Percentiles rank a stretch among this genome's conserved stretches.
Evolutionary conservation across 2,329 filamentous ascomycete species (phyloP).

Genomic region (Ophiocordyceps camponoti-floridani): DNA sequence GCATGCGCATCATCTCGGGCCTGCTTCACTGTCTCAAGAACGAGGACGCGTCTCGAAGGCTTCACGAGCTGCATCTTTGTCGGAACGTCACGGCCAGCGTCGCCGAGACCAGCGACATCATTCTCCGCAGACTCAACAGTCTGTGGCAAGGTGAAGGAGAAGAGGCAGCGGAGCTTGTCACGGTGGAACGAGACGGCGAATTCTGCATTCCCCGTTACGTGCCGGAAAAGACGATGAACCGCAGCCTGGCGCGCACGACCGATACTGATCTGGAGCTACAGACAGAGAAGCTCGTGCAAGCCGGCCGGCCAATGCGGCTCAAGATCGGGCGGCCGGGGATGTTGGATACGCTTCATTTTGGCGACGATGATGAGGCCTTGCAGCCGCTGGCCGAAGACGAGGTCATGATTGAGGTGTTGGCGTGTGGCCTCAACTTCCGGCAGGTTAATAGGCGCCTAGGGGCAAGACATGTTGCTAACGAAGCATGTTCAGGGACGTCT

Average conservation of each 20-base stretch:
- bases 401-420: constrained; percentile 1
- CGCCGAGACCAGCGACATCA: neutral
- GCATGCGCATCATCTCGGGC: constrained; percentile 1
- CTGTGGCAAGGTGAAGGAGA: neutral
- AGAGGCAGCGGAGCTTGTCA: neutral
- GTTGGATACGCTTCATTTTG: constrained; percentile 2
- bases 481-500: neutral
- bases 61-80: constrained; percentile 1
- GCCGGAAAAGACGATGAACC: neutral
- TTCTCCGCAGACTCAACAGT: neutral
- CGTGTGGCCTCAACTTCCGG: constrained; percentile 1
- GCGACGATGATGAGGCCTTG: neutral
- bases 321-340: constrained; percentile 1
- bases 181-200: neutral
- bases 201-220: constrained; percentile 1
- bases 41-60: constrained; percentile 1
- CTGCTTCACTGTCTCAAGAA: neutral
- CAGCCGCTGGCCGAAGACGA: neutral
- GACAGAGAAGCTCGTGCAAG: neutral
- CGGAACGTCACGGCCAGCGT: neutral
- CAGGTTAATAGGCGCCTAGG: neutral
- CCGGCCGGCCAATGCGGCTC: neutral
- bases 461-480: neutral
- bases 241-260: neutral
- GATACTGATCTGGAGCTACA: neutral